Base-by-base conservation (phyloP, 208 protist genomes). In the Novymonas esmeraldas region DNA sequence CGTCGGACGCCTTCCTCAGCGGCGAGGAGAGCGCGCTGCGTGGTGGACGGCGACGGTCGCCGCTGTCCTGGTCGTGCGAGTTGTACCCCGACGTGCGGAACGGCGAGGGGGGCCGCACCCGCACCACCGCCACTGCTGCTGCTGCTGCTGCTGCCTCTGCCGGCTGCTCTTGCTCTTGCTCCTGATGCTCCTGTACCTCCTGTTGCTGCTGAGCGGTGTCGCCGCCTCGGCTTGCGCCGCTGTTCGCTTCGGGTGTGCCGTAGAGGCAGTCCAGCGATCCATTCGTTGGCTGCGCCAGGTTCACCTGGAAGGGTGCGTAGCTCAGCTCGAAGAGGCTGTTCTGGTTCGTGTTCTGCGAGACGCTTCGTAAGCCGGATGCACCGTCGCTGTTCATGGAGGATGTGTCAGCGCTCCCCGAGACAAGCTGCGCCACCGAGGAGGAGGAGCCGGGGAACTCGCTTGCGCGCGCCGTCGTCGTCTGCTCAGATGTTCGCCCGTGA, bases 291-390 rank as follows among this genome's bases (percentile, higher is more conserved):
- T 60, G 31, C 1, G 68, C 60, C 10, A 74, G 52, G 26, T 67
- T 63, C 14, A 46, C 60, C 4, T 74, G 68, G 31, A 74, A 63
- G 22, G 34, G 44, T 1, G 60, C 20, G 60, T 74, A 68, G 60
- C 52, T 67, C 20, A 74, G 52, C 42, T 74, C 68, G 38, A 49
- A 55, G 13, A 62, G 52, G 20, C 42, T 66, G 42, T 54, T 65
- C 28, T 62, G 60, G 51, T 60, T 63, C 5, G 34, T 31, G 13
- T 38, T 16, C 29, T 49, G 51, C 59, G 50, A 61, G 10, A 36
- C 14, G 20, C 39, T 49, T 2, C 34, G 39, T 26, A 39, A 9
- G 18, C 33, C 34, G 11, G 41, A 38, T 9, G 42, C 20, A 18
- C 10, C 38, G 24, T 61, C 67, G 51, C 49, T 66, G 6, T 66